phyloP scores from a whole-genome alignment of 495 filamentous ascomycete species.

The Trichocladium uniseriatum region DNA sequence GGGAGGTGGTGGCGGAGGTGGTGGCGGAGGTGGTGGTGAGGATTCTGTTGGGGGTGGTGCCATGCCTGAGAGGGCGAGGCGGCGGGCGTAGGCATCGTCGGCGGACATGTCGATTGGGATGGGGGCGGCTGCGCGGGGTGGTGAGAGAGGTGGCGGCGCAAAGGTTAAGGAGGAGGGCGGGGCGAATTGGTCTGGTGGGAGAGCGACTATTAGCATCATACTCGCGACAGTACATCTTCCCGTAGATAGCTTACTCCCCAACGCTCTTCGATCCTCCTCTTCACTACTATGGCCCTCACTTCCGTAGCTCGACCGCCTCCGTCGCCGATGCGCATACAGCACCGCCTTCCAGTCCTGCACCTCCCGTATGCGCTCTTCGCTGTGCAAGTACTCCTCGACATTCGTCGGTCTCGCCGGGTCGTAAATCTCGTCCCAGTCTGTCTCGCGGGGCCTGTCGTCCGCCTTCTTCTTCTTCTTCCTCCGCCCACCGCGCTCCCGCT shows the following conservation, averaged over 20 bases:
- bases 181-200: conserved; percentile 53
- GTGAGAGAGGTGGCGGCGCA: conserved; percentile 56
- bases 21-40: conserved; percentile 22
- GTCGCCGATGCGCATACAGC: conserved; percentile 65
- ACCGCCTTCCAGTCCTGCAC: conserved; percentile 81
- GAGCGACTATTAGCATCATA: conserved; percentile 18
- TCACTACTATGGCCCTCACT: conserved; percentile 52
- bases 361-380: conserved; percentile 73
- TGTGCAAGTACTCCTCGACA: conserved; percentile 76
- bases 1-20: conserved; percentile 45
- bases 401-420: conserved; percentile 77
- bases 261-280: conserved; percentile 42
- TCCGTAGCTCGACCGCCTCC: conserved; percentile 36
- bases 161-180: conserved; percentile 60
- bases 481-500: conserved; percentile 66
- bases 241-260: conserved; percentile 36
- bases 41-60: conserved; percentile 14
- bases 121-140: conserved; percentile 30
- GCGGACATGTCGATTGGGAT: conserved; percentile 50
- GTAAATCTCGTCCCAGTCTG: conserved; percentile 91
- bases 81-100: conserved; percentile 63
- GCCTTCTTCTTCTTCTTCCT: conserved; percentile 82
- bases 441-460: conserved; percentile 48
- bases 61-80: conserved; percentile 45
- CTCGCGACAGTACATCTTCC: not conserved